These are phyloP conservation scores for Pyrus pyrifolia DNA, from an alignment of 306 rosid species.

Conservation along the genomic window DNA sequence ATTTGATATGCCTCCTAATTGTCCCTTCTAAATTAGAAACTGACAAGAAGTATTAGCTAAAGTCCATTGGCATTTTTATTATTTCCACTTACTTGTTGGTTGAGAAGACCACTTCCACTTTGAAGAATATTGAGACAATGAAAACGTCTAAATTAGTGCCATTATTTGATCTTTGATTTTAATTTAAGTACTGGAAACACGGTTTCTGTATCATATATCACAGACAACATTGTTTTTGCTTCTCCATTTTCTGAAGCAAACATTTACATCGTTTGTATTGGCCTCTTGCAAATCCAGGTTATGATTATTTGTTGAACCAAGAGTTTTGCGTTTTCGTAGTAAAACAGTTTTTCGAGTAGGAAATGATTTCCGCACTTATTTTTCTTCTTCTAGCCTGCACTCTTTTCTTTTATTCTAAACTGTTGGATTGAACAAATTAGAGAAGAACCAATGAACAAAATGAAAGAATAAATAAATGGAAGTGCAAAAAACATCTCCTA, in stretches of 20 bases:
- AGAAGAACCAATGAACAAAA: no score
- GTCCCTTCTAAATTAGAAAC: slow-evolving; percentile 1
- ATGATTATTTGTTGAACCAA: not conserved
- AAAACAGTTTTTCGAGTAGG: not conserved
- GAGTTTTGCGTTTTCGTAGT: not conserved
- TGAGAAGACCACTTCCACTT: not conserved
- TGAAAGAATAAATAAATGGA: no score
- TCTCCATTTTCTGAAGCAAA: not conserved
- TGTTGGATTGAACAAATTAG: no score
- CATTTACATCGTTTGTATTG: not conserved
- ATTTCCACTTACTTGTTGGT: not conserved
- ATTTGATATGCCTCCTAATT: not conserved
- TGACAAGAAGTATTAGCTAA: not conserved
- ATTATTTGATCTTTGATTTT: not conserved
- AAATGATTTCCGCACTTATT: not conserved
- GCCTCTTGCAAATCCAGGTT: not conserved
- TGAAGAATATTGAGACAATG: not conserved
- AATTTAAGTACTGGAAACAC: not conserved
- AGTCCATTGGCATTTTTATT: not conserved
- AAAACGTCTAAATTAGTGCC: not conserved
- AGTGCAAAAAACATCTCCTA: no score
- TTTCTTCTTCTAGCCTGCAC: no score
- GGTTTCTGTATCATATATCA: not conserved
- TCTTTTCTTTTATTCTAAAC: no score
- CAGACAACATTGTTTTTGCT: not conserved